These are phyloP conservation scores for Colletotrichum paranaense DNA, from an alignment of 2,329 filamentous ascomycete species.

Conservation along the genomic window DNA sequence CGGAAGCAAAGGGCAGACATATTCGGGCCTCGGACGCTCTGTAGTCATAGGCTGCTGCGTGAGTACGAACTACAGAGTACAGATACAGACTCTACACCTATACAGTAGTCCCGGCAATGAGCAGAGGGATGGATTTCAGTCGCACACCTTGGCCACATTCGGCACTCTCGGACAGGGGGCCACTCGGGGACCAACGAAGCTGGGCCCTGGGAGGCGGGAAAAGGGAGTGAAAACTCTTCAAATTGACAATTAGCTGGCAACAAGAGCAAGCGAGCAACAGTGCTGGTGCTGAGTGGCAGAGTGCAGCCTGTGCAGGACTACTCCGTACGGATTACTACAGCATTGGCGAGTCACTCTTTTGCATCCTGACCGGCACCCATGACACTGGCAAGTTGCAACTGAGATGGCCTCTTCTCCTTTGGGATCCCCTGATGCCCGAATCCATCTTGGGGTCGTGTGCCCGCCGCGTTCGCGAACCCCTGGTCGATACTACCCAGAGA, in stretches of 20 bases:
- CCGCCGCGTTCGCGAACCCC: background rate
- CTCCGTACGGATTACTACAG: background rate
- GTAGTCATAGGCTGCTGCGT: background rate
- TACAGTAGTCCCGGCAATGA: conserved; percentile 10
- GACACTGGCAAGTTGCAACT: conserved; percentile 1
- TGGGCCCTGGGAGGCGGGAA: background rate
- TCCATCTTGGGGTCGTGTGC: conserved; percentile 6
- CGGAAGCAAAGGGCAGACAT: background rate
- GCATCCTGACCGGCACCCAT: background rate
- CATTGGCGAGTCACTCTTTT: background rate
- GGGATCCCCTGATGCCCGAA: conserved; percentile 14
- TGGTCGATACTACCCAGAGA: conserved; percentile 6
- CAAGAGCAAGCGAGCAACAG: conserved; percentile 3
- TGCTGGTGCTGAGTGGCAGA: background rate
- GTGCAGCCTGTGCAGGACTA: background rate
- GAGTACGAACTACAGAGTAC: background rate
- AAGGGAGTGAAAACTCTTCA: conserved; percentile 1
- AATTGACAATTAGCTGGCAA: background rate
- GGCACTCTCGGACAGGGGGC: conserved; percentile 12
- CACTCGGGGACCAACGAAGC: background rate
- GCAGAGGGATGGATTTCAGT: background rate
- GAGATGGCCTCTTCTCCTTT: conserved; percentile 4
- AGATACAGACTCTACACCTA: background rate
- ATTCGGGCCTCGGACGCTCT: background rate
- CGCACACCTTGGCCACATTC: conserved; percentile 1